Percentiles rank a stretch among this genome's conserved stretches.
These are phyloP conservation scores for Moricandia arvensis DNA, from an alignment of 345 rosid genomes.

Conservation along the genomic window DNA sequence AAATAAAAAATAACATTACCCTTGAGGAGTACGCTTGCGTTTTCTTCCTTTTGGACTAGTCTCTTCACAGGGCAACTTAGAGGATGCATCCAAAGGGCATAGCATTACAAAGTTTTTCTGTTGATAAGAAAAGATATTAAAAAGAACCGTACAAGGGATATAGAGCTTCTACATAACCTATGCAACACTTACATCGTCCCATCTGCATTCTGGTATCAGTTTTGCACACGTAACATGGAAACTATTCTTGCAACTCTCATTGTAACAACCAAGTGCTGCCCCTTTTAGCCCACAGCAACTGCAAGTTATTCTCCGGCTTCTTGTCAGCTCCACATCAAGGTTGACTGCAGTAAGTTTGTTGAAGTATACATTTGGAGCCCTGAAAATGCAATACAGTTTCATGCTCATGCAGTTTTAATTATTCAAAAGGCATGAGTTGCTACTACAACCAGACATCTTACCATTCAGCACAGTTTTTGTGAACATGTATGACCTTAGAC, in stretches of 20 bases:
- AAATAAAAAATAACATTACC: conserved; percentile 36
- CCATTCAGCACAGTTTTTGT: conserved; percentile 89
- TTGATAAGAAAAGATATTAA: conserved; percentile 12
- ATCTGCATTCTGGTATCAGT: conserved; percentile 63
- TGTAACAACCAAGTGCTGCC: conserved; percentile 88
- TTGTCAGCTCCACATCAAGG: conserved; percentile 80
- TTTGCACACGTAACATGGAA: conserved; percentile 81
- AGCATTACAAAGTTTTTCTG: conserved; percentile 86
- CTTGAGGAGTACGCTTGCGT: conserved; percentile 39
- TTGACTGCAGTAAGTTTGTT: conserved; percentile 64
- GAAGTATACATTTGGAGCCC: conserved; percentile 95
- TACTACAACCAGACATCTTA: conserved; percentile 37
- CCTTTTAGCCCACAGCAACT: conserved; percentile 86
- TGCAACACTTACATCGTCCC: conserved; percentile 72
- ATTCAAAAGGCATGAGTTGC: background rate
- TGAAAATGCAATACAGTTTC: conserved; percentile 36
- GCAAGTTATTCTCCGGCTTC: conserved; percentile 78
- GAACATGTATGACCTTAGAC: conserved; percentile 65
- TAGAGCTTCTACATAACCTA: background rate
- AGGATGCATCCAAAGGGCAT: conserved; percentile 74
- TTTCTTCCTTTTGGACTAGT: conserved; percentile 37
- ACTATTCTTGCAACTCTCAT: conserved; percentile 67
- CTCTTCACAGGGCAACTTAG: conserved; percentile 63
- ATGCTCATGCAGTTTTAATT: background rate
- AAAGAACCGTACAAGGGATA: background rate